Evolutionary conservation across 176 grass and related monocot species (phyloP).

Genomic region (Secale cereale): DNA sequence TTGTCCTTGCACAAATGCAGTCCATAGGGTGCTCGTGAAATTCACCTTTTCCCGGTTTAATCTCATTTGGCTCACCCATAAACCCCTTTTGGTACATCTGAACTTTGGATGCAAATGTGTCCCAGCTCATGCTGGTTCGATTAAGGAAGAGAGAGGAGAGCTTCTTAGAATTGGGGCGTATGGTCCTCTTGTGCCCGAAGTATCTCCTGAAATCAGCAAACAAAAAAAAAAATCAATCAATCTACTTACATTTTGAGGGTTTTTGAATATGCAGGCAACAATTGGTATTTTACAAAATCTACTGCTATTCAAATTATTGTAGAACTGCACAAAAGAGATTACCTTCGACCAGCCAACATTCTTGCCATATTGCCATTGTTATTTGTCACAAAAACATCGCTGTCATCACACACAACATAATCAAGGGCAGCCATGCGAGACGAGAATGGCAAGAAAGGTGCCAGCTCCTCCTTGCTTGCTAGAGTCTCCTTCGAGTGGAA

Average conservation of each 20-base stretch:
- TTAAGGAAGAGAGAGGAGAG: constrained; percentile 80
- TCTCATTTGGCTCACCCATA: constrained; percentile 92
- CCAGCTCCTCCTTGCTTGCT: constrained; percentile 68
- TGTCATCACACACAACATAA: constrained; percentile 81
- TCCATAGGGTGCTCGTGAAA: constrained; percentile 88
- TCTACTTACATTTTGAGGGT: constrained; percentile 4
- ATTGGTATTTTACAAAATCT: not conserved
- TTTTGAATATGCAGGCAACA: constrained; percentile 3
- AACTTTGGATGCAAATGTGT: constrained; percentile 78
- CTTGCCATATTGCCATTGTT: constrained; percentile 99
- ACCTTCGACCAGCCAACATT: constrained; percentile 96
- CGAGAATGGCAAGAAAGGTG: constrained; percentile 62
- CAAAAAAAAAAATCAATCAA: too few relatives aligned
- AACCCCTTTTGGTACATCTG: constrained; percentile 68
- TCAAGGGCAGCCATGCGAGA: constrained; percentile 99
- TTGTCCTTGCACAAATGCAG: constrained; percentile 71
- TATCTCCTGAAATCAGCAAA: constrained; percentile 82
- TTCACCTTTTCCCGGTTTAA: constrained; percentile 81
- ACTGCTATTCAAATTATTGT: not conserved
- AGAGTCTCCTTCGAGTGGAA: constrained; percentile 90
- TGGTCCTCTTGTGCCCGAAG: constrained; percentile 95
- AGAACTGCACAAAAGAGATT: constrained; percentile 6
- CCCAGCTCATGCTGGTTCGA: constrained; percentile 75
- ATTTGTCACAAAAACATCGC: constrained; percentile 83
- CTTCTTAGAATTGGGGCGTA: constrained; percentile 93